These are phyloP conservation scores for Phallus indusiatus DNA, from an alignment of 768 basidiomycete species.

Conservation along the genomic window DNA sequence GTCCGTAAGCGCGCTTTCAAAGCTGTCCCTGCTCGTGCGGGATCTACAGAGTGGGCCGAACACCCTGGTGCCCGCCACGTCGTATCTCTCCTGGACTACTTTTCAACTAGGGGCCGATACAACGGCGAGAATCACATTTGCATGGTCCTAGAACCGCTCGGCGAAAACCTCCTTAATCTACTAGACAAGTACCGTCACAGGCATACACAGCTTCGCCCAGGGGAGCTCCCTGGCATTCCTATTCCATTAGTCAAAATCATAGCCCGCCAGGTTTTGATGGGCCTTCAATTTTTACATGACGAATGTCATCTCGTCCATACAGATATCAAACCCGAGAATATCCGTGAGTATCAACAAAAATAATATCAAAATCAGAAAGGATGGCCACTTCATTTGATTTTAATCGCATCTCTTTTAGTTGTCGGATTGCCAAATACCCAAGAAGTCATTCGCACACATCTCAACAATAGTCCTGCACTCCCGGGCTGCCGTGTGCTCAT, in stretches of 20 bases:
- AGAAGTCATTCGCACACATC: conserved; percentile 58
- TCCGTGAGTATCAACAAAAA: conserved; percentile 49
- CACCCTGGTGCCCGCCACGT: conserved; percentile 76
- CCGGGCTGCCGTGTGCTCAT: conserved; percentile 77
- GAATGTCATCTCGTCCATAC: conserved; percentile 92
- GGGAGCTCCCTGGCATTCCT: conserved; percentile 47
- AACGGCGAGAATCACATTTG: conserved; percentile 61
- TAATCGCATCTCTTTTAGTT: conserved; percentile 36
- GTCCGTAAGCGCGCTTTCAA: conserved; percentile 27
- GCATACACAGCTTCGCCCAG: conserved; percentile 3
- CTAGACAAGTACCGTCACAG: conserved; percentile 74
- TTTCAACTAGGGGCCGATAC: conserved; percentile 66
- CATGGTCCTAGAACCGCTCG: conserved; percentile 84
- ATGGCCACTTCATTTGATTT: too few relatives aligned
- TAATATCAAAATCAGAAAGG: too few relatives aligned
- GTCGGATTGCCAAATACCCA: conserved; percentile 79
- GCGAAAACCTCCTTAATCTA: conserved; percentile 66
- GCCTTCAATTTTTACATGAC: conserved; percentile 85
- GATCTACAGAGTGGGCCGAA: conserved; percentile 50
- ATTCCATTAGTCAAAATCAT: conserved; percentile 76
- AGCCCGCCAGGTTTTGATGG: conserved; percentile 77
- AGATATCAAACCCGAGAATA: conserved; percentile 92
- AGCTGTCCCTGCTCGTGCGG: conserved; percentile 54
- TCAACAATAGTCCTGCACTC: conserved; percentile 57
- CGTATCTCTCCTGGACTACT: conserved; percentile 87